These are phyloP conservation scores for Aspergillus saccharolyticus DNA, from an alignment of 495 filamentous ascomycete genomes.

Conservation along the genomic window DNA sequence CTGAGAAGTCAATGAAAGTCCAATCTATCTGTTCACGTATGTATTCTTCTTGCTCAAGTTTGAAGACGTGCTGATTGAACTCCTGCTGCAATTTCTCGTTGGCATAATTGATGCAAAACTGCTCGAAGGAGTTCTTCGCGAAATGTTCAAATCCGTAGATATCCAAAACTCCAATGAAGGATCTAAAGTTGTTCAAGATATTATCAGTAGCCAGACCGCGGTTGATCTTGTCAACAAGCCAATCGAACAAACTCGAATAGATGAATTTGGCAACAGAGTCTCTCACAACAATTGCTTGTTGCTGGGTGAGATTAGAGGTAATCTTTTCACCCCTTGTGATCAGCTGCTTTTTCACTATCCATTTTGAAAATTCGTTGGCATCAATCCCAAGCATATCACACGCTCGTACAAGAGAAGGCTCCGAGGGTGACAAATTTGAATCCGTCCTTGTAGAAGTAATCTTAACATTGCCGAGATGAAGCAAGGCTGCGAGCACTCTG, in stretches of 20 bases:
- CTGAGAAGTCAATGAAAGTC: constrained; percentile 99
- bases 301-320: constrained; percentile 88
- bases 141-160: constrained; percentile 99
- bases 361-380: constrained; percentile 84
- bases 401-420: constrained; percentile 76
- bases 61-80: constrained; percentile 99
- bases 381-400: constrained; percentile 87
- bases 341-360: constrained; percentile 98
- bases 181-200: constrained; percentile 71
- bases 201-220: constrained; percentile 81
- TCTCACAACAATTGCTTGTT: constrained; percentile 89
- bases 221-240: constrained; percentile 96
- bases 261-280: constrained; percentile 99
- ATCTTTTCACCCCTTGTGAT: constrained; percentile 97
- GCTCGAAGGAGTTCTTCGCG: constrained; percentile 98
- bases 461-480: constrained; percentile 95
- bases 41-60: constrained; percentile 98
- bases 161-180: constrained; percentile 99
- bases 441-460: constrained; percentile 87
- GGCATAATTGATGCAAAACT: constrained; percentile 99
- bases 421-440: constrained; percentile 71
- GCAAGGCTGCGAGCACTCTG: constrained; percentile 81
- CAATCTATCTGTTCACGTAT: constrained; percentile 95
- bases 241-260: constrained; percentile 97
- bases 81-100: constrained; percentile 99